Percentiles rank a stretch among this genome's conserved stretches.
Evolutionary conservation across 257 asterid genomes (phyloP).

Genomic region (Ilex aquifolium): DNA sequence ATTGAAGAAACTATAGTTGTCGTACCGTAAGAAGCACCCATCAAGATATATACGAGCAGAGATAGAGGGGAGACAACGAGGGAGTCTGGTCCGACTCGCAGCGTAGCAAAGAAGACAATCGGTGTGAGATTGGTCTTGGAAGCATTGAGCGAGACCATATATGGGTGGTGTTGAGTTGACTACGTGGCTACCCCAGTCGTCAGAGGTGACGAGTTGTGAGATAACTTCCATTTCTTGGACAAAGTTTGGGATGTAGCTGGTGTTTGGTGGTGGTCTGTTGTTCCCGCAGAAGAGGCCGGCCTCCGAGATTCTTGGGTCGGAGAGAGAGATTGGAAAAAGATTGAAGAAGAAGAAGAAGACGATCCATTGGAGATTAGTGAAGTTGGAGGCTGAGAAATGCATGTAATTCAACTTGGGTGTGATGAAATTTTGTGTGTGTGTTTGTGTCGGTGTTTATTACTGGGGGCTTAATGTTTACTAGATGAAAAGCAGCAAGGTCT

Average conservation of each 20-base stretch:
- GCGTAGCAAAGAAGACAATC: conserved; percentile 88
- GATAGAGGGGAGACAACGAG: conserved; percentile 59
- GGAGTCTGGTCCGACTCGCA: conserved; percentile 64
- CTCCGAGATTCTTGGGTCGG: conserved; percentile 68
- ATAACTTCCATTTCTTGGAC: conserved; percentile 50
- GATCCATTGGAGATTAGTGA: conserved; percentile 21
- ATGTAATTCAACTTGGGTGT: conserved; percentile 11
- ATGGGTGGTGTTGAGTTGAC: conserved; percentile 28
- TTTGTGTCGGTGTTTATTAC: too few species aligned
- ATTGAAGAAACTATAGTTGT: conserved; percentile 37
- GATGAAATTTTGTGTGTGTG: background rate
- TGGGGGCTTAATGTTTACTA: too few species aligned
- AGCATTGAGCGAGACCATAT: conserved; percentile 59
- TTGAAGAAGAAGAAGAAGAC: conserved; percentile 11
- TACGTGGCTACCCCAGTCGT: conserved; percentile 36
- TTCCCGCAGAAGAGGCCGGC: conserved; percentile 56
- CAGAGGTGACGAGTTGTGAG: conserved; percentile 41
- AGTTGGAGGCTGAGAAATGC: conserved; percentile 23
- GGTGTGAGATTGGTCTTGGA: conserved; percentile 46
- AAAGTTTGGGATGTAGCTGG: conserved; percentile 45
- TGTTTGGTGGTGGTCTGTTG: conserved; percentile 23
- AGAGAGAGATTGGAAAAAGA: conserved; percentile 5
- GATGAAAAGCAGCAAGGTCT: background rate
- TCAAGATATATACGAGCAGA: conserved; percentile 69
- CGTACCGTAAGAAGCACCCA: conserved; percentile 87